phyloP scores from a whole-genome alignment of 371 early-diverging fungal species.

The Mucor plumbeus region DNA sequence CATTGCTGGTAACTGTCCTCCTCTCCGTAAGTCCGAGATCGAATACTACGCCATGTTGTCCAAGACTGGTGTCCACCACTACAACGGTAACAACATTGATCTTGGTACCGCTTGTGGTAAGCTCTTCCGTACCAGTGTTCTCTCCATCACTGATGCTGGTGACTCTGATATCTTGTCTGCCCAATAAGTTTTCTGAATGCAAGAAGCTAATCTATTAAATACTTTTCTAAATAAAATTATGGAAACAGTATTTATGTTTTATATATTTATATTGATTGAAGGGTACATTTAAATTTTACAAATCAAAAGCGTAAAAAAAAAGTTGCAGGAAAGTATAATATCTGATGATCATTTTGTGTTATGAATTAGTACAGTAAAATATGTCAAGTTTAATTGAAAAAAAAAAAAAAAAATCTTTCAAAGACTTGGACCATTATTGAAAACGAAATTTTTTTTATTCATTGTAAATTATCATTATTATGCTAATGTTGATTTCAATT shows the following conservation, averaged over 20 bases:
- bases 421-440: too few species aligned
- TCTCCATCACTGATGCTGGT: constrained; percentile 98
- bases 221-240: constrained; percentile 7
- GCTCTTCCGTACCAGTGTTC: constrained; percentile 91
- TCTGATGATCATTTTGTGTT: too few species aligned
- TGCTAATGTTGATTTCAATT: constrained; percentile 15
- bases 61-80: constrained; percentile 99
- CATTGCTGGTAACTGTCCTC: constrained; percentile 98
- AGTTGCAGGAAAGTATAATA: too few species aligned
- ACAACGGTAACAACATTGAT: constrained; percentile 97
- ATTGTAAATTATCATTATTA: background rate
- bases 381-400: too few species aligned
- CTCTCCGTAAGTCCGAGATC: constrained; percentile 98
- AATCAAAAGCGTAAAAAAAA: too few species aligned
- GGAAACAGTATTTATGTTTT: background rate
- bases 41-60: constrained; percentile 99
- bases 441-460: too few species aligned
- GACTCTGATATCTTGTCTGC: constrained; percentile 78
- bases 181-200: constrained; percentile 36
- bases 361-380: too few species aligned
- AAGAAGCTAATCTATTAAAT: background rate
- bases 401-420: too few species aligned
- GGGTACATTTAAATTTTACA: too few species aligned
- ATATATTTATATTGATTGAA: background rate
- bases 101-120: constrained; percentile 99